Evolutionary conservation across 1,284 basidiomycete genomes (phyloP), one percentile per base, ranked within the genome.

Genomic region (Ceratobasidium sp.): DNA sequence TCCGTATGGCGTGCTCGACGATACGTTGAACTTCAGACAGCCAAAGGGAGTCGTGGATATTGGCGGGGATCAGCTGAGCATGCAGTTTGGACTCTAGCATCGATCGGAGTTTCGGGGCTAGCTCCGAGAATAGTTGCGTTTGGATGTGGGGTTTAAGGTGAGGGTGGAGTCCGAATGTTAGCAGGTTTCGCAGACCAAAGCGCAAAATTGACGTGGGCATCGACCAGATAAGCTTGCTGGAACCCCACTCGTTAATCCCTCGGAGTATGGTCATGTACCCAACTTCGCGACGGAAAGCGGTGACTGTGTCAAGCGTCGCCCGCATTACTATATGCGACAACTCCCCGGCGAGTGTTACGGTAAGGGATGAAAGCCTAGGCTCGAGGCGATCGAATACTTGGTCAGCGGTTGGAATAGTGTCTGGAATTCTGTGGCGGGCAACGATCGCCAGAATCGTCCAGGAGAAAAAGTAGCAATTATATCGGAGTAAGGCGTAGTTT

Each of bases 391-490:
- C 22, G 11, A 11, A 14, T 8, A 56, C 16, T 27, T 56, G 1
- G 3, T 56, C 53, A 1, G 27, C 13, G 2, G 24, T 27, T 29
- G 53, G 53, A 31, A 56, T 27, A 8, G 9, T 29, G 16, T 27
- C 11, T 22, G 53, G 53, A 14, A 56, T 14, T 9, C 4, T 29
- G 39, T 43, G 66, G 5, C 66, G 49, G 29, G 53, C 51, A 27
- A 69, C 66, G 29, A 69, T 46, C 16, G 51, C 34, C 3, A 37
- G n/a, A 29, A 69, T 69, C 9, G 66, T 69, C 53, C 66, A 69
- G 6, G 66, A 56, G 53, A 69, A 69, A 37, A 69, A 69, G 37
- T 69, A 69, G 53, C 66, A 69, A 24, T 69, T 69, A 53, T 39
- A 69, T 27, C 37, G 49, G 8, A 51, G 48, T 1, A 66, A 24